Conservation (phyloP, 208 protist genomes). For the Crithidia thermophila region DNA sequence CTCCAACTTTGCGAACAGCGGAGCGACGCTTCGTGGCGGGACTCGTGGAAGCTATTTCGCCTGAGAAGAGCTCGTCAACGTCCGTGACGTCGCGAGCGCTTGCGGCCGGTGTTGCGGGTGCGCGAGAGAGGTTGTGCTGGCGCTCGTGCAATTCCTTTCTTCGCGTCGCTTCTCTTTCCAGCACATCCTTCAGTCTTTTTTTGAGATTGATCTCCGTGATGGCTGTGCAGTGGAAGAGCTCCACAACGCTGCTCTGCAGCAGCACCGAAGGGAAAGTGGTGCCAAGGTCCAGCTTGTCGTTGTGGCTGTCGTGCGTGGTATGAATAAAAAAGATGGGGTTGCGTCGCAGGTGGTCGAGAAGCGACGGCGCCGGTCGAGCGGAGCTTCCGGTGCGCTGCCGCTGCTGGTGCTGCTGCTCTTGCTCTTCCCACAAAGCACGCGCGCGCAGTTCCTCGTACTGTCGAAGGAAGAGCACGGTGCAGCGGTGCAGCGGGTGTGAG, state of each 20-base stretch:
- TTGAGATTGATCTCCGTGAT: constrained; percentile 72
- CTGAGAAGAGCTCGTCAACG: not conserved
- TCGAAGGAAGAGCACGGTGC: constrained; percentile 55
- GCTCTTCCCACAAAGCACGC: not conserved
- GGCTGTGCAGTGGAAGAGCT: constrained; percentile 79
- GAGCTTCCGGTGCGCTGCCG: not conserved
- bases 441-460: constrained; percentile 48
- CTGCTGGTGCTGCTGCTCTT: constrained; percentile 7
- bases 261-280: constrained; percentile 47
- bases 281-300: constrained; percentile 65
- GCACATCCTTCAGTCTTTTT: constrained; percentile 47
- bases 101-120: not conserved
- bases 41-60: not conserved
- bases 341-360: constrained; percentile 35
- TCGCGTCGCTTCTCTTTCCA: constrained; percentile 25
- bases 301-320: constrained; percentile 89
- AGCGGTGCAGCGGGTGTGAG: constrained; percentile 38
- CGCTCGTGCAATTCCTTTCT: not conserved
- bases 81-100: not conserved
- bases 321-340: constrained; percentile 76
- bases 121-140: not conserved
- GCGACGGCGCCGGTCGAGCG: not conserved
- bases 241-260: constrained; percentile 44
- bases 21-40: not conserved
- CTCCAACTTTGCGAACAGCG: too few species aligned